Conservation (phyloP, 495 filamentous ascomycete genomes). For the Xanthoparmelia taractica region DNA sequence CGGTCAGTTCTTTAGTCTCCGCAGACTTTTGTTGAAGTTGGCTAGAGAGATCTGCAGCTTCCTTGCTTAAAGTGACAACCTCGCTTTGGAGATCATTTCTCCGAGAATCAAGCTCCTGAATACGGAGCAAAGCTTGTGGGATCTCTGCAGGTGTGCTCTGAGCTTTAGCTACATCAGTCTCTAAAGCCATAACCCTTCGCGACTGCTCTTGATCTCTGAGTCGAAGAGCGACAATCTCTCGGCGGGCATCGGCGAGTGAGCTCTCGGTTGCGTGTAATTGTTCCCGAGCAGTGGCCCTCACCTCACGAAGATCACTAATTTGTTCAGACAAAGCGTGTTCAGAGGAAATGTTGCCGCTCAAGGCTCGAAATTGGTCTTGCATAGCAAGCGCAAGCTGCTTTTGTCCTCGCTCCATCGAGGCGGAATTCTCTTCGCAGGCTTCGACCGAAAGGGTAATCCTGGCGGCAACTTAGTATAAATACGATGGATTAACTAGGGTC, state of each 20-base stretch:
- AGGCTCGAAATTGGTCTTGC: conserved; percentile 14
- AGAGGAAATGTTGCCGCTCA: conserved; percentile 7
- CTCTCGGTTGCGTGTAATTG: conserved; percentile 20
- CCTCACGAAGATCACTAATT: conserved; percentile 21
- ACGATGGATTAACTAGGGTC: not conserved
- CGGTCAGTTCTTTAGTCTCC: not conserved
- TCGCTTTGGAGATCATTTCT: conserved; percentile 12
- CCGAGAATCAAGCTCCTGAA: conserved; percentile 21
- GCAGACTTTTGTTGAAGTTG: conserved; percentile 4
- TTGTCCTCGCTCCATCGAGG: conserved; percentile 3
- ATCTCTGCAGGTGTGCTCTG: not conserved
- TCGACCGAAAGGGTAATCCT: conserved; percentile 12
- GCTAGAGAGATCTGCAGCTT: conserved; percentile 5
- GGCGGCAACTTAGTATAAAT: not conserved
- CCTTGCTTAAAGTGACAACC: conserved; percentile 1
- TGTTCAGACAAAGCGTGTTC: conserved; percentile 20
- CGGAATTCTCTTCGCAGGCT: conserved; percentile 11
- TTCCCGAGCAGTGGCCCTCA: conserved; percentile 22
- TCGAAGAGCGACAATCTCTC: conserved; percentile 7
- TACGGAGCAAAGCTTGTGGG: conserved; percentile 11
- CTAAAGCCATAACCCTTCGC: conserved; percentile 10
- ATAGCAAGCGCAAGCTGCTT: conserved; percentile 13
- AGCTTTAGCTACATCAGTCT: conserved; percentile 11
- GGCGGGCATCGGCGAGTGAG: conserved; percentile 18
- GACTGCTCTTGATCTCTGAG: conserved; percentile 10